Base-by-base conservation (phyloP, 2,329 filamentous ascomycete genomes). In the Calycina marina region DNA sequence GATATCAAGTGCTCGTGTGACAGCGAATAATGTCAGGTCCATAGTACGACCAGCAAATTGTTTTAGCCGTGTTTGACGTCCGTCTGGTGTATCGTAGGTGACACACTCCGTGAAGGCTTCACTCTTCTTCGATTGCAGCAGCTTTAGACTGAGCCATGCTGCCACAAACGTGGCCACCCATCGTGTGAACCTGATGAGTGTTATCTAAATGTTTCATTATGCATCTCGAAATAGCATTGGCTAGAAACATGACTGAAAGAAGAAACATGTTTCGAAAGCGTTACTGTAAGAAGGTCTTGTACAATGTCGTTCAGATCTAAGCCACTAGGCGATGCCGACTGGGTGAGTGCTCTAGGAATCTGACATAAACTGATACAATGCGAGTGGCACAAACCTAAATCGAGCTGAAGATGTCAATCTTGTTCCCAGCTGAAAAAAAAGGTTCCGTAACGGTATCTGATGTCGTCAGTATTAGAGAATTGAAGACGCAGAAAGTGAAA, bases 21-120 rank as follows among this genome's bases (percentile, higher is more conserved):
- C 61, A 8, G 79, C 72, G 50, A 90, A 88, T n/a, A 92, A 60
- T 0, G 82, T 88, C 18, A 92, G 62, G 50, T 92, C 83, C 38
- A 92, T 65, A 2, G 83, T 88, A 44, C 76, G 72, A 27, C 83
- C 83, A 8, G 76, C 79, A 26, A 54, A 47, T 10, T 47, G 48
- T 26, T 45, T 45, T 34, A 48, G 43, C 37, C 49, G 39, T n/a
- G 39, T 40, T 20, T 49, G 41, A 12, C 50, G 38, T 42, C 39
- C 44, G 8, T 34, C 39, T 9, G 36, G 24, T 12, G 41, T 48
- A 28, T 54, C 50, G 28, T 45, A 40, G 15, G 52, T 42, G 3
- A 55, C 44, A 9, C 51, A 55, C 29, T 65, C 59, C 4, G 59
- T 55, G 40, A 63, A 54, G 10, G 43, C 45, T 10, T 47, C 50